These are phyloP conservation scores for Hygrophorus pudorinus DNA, from an alignment of 768 basidiomycete genomes.

Conservation along the genomic window DNA sequence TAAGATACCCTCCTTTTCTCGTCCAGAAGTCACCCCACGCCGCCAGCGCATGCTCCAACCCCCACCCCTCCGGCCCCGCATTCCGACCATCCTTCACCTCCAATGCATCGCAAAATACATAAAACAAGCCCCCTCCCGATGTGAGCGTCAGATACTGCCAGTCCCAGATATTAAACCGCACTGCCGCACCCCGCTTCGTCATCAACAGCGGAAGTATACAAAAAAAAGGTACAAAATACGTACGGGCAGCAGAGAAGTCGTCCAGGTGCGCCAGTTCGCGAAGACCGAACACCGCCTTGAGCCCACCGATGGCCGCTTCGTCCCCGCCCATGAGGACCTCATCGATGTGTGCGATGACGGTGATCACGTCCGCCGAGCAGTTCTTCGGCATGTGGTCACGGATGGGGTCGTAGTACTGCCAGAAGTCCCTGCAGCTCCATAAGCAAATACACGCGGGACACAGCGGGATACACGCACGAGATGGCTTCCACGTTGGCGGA, in stretches of 20 bases:
- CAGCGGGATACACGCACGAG: no score
- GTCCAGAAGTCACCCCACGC: slow-evolving; percentile 57
- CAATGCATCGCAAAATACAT: slow-evolving; percentile 55
- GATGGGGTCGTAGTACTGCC: slow-evolving; percentile 67
- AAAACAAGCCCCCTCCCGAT: slow-evolving; percentile 38
- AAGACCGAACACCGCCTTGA: slow-evolving; percentile 55
- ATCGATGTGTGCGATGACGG: slow-evolving; percentile 54
- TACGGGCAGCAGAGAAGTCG: slow-evolving; percentile 54
- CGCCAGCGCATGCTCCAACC: slow-evolving; percentile 45
- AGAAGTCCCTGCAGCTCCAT: slow-evolving; percentile 38
- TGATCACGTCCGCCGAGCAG: slow-evolving; percentile 64
- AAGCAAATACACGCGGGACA: no score
- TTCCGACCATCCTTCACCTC: slow-evolving; percentile 49
- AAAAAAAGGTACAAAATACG: slow-evolving; percentile 9
- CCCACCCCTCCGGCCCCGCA: slow-evolving; percentile 48
- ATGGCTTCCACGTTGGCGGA: no score
- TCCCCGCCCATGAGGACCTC: slow-evolving; percentile 38
- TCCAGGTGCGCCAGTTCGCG: slow-evolving; percentile 47
- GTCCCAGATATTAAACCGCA: slow-evolving; percentile 51
- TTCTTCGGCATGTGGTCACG: slow-evolving; percentile 45
- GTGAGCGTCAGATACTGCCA: slow-evolving; percentile 57
- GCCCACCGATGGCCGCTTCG: slow-evolving; percentile 33
- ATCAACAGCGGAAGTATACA: slow-evolving; percentile 19
- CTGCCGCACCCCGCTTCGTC: slow-evolving; percentile 31
- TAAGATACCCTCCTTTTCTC: slow-evolving; percentile 37